Conservation (phyloP, 257 asterid genomes). For the Schizonepeta tenuifolia region DNA sequence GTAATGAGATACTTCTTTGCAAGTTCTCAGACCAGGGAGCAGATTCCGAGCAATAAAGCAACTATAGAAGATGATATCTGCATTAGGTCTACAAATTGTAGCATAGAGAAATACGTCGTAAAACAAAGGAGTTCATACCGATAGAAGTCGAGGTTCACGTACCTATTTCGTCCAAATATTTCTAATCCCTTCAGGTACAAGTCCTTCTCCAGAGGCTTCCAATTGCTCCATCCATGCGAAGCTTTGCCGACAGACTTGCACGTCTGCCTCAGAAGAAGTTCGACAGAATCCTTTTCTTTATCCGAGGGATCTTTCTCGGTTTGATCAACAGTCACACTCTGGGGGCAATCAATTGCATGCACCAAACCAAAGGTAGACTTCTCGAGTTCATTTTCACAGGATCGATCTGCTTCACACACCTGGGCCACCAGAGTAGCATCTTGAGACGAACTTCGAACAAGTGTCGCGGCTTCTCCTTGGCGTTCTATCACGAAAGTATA, state of each 20-base stretch:
- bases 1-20: conserved; percentile 77
- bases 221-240: conserved; percentile 40
- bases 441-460: conserved; percentile 43
- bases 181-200: conserved; percentile 84
- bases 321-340: conserved; percentile 32
- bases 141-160: conserved; percentile 17
- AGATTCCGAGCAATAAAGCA: conserved; percentile 92
- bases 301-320: conserved; percentile 36
- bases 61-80: conserved; percentile 49
- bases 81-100: conserved; percentile 30
- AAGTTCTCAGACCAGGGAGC: conserved; percentile 89
- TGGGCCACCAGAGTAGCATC: conserved; percentile 31
- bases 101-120: background rate
- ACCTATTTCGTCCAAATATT: conserved; percentile 97
- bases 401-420: conserved; percentile 38
- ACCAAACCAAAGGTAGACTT: conserved; percentile 38
- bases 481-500: conserved; percentile 40
- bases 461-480: conserved; percentile 42
- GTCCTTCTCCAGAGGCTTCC: conserved; percentile 95
- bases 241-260: conserved; percentile 34
- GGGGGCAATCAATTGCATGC: conserved; percentile 32
- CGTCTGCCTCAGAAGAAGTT: conserved; percentile 40
- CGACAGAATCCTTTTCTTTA: conserved; percentile 41
- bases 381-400: conserved; percentile 42
- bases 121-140: background rate